phyloP scores from a whole-genome alignment of 176 grass and related monocot genomes.

The Urochloa ruziziensis region DNA sequence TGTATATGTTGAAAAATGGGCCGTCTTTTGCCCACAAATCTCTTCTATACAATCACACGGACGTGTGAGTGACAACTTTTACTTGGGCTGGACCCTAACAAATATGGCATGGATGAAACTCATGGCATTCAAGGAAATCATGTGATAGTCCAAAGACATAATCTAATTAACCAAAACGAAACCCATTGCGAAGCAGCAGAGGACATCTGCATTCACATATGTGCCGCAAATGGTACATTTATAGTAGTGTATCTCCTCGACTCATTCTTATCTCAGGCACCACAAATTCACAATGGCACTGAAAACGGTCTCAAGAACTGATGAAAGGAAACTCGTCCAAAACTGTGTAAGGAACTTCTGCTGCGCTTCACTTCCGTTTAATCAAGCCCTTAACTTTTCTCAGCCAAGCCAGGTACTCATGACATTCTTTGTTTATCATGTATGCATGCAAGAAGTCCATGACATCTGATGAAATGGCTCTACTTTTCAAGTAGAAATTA shows the following conservation, averaged over 20 bases:
- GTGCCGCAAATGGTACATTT: background rate
- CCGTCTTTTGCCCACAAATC: background rate
- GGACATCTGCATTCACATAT: background rate
- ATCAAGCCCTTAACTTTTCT: constrained; percentile 40
- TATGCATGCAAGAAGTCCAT: constrained; percentile 38
- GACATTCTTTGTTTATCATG: constrained; percentile 52
- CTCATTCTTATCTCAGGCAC: background rate
- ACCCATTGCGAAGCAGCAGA: background rate
- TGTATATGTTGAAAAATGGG: background rate
- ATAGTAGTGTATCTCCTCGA: background rate
- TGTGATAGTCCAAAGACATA: background rate
- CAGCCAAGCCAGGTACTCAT: constrained; percentile 49
- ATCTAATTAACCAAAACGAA: background rate
- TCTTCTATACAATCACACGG: background rate
- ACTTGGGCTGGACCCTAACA: background rate
- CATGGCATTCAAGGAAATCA: background rate
- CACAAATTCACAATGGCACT: background rate
- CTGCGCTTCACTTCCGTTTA: background rate
- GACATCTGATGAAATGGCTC: constrained; percentile 33
- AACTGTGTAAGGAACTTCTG: background rate
- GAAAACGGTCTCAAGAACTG: background rate
- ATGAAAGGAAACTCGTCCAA: background rate
- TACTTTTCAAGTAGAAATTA: constrained; percentile 34
- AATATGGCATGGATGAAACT: background rate
- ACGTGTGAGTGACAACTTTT: background rate